phyloP scores from a whole-genome alignment of 108 stramenopile species.

The Hondaea fermentalgiana region DNA sequence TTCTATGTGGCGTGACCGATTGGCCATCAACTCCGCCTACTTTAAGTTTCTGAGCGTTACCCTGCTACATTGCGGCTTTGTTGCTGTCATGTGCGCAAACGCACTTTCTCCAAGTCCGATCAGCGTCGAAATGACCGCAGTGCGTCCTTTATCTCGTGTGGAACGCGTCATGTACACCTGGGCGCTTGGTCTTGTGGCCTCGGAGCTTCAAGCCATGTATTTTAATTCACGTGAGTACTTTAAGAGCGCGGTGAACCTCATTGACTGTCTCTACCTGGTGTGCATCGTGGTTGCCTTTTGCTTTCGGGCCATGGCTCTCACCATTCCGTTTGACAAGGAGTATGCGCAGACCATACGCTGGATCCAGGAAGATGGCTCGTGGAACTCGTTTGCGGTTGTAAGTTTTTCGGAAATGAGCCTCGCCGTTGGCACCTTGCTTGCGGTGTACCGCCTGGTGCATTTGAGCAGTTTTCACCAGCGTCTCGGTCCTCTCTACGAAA shows the following conservation, averaged over 20 bases:
- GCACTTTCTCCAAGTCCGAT: not conserved
- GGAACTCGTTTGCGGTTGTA: not conserved
- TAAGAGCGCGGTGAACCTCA: not conserved
- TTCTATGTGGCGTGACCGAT: not conserved
- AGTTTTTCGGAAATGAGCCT: not conserved
- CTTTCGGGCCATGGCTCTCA: not conserved
- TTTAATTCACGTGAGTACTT: not conserved
- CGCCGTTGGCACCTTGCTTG: not conserved
- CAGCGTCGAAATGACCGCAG: not conserved
- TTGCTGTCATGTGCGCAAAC: not conserved
- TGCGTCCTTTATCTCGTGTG: not conserved
- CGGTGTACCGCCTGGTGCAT: not conserved
- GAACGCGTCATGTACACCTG: not conserved
- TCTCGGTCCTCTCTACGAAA: not conserved
- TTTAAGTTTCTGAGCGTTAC: not conserved
- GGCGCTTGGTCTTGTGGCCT: not conserved
- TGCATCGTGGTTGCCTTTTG: not conserved
- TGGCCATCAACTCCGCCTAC: not conserved
- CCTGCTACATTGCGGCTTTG: not conserved
- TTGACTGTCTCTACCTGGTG: not conserved
- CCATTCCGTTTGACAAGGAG: not conserved
- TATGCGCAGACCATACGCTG: not conserved
- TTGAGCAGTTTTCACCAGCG: not conserved
- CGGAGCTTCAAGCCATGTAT: not conserved
- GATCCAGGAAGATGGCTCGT: not conserved